Conservation (phyloP, 768 basidiomycete genomes). For the Tremella mesenterica region DNA sequence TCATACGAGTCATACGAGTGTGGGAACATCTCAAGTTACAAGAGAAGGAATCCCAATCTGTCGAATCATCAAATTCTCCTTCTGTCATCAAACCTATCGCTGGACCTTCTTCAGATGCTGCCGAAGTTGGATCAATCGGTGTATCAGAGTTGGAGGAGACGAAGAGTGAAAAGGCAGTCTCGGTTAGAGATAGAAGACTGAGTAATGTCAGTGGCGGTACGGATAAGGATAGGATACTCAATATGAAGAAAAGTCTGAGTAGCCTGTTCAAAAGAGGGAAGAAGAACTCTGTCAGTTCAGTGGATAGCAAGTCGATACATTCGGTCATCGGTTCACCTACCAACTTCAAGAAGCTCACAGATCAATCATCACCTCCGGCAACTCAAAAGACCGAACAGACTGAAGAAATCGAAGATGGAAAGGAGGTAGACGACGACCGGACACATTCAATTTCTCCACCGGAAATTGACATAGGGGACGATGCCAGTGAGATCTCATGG, state of each 20-base stretch:
- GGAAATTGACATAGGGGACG: not conserved
- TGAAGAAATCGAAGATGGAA: not conserved
- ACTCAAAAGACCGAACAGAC: not conserved
- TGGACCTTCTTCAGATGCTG: conserved; percentile 2
- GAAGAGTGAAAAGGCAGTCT: not conserved
- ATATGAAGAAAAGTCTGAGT: conserved; percentile 24
- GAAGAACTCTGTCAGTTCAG: not conserved
- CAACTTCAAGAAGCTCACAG: not conserved
- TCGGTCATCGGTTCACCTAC: not conserved
- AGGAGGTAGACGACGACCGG: too few relatives aligned
- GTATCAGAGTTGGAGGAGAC: conserved; percentile 4
- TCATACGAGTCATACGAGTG: conserved; percentile 62
- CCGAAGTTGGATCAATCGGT: not conserved
- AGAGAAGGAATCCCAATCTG: conserved; percentile 19
- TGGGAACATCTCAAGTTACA: conserved; percentile 47
- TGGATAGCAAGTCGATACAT: conserved; percentile 1
- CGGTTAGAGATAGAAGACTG: conserved; percentile 30
- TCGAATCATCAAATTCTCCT: conserved; percentile 11
- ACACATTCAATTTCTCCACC: too few relatives aligned
- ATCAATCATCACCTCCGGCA: not conserved
- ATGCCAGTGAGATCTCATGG: not conserved
- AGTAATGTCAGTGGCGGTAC: conserved; percentile 24
- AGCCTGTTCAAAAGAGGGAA: conserved; percentile 16
- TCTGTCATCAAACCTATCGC: conserved; percentile 4
- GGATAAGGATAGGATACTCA: conserved; percentile 10